Percentiles rank a stretch among this genome's conserved stretches.
Evolutionary conservation across 768 basidiomycete species (phyloP).

Genomic region (Lactarius hatsudake): DNA sequence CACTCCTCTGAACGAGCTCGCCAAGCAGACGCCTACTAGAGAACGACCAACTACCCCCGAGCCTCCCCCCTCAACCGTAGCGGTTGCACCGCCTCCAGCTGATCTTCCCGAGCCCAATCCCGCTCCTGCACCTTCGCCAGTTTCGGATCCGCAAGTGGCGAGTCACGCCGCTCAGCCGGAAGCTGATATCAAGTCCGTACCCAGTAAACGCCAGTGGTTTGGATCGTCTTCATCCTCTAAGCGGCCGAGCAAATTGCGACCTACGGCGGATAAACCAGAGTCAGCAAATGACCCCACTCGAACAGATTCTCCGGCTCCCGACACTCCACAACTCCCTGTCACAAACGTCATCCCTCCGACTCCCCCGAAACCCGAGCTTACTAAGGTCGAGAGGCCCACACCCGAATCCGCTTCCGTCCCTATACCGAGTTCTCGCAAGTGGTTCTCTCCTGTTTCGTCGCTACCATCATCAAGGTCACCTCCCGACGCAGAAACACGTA

Average conservation of each 20-base stretch:
- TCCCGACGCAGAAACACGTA: constrained; percentile 1
- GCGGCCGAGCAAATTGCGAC: constrained; percentile 9
- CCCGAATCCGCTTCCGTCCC: not conserved
- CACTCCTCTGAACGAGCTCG: constrained; percentile 9
- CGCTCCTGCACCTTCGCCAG: not conserved
- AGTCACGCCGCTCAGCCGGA: not conserved
- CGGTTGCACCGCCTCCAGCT: not conserved
- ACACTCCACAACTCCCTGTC: not conserved
- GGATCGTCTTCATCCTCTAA: constrained; percentile 9
- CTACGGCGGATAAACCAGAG: not conserved
- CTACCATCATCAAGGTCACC: not conserved
- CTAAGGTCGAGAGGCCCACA: not conserved
- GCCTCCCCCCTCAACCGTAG: not conserved
- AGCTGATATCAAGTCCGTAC: not conserved
- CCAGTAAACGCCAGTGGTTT: constrained; percentile 24
- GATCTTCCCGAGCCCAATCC: not conserved
- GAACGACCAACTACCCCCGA: constrained; percentile 1
- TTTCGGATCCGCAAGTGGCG: not conserved
- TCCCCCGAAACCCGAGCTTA: constrained; percentile 14
- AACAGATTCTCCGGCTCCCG: not conserved
- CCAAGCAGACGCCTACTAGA: constrained; percentile 1
- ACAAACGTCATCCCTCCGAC: constrained; percentile 24
- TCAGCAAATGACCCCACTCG: not conserved
- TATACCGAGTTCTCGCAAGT: constrained; percentile 10
- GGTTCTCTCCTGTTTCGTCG: constrained; percentile 12